A percentile compares a stretch with the other conserved stretches of the same genome.
Conservation (phyloP, 371 early-diverging fungal species). For the Haplosporangium sp. region DNA sequence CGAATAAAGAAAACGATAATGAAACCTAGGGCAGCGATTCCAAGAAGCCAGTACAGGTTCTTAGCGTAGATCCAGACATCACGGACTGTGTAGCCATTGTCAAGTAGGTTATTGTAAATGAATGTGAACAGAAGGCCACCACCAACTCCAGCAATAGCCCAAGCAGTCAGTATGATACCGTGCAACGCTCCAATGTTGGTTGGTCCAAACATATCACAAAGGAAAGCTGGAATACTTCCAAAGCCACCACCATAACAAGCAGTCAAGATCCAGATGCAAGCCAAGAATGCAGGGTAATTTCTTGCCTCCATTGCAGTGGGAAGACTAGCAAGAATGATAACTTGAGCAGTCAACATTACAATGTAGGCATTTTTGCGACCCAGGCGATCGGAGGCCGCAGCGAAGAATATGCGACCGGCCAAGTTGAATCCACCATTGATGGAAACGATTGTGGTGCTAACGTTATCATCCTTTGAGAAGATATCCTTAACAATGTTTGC, state of each 20-base stretch:
- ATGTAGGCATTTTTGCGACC: slow-evolving; percentile 71
- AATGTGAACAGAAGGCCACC: slow-evolving; percentile 74
- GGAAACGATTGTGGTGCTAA: slow-evolving; percentile 66
- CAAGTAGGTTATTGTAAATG: slow-evolving; percentile 59
- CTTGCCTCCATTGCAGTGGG: slow-evolving; percentile 60
- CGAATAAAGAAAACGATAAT: slow-evolving; percentile 44
- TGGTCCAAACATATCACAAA: slow-evolving; percentile 77
- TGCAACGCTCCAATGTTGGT: slow-evolving; percentile 74
- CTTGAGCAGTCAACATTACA: slow-evolving; percentile 63
- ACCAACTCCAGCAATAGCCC: slow-evolving; percentile 72
- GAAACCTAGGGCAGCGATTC: slow-evolving; percentile 37
- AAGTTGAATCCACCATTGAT: slow-evolving; percentile 75
- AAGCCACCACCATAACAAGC: slow-evolving; percentile 74
- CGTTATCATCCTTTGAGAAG: slow-evolving; percentile 57
- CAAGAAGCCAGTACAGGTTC: slow-evolving; percentile 56
- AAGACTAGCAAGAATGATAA: slow-evolving; percentile 61
- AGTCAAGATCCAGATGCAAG: slow-evolving; percentile 61
- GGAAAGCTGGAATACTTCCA: slow-evolving; percentile 77
- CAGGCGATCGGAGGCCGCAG: slow-evolving; percentile 64
- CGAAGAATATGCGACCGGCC: slow-evolving; percentile 67
- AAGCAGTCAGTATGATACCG: slow-evolving; percentile 70
- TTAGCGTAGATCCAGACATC: slow-evolving; percentile 24
- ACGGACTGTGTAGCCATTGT: slow-evolving; percentile 25
- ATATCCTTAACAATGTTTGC: slow-evolving; percentile 64
- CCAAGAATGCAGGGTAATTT: slow-evolving; percentile 63